Evolutionary conservation across 129 eudicot genomes (phyloP).

Genomic region (Pseudognaphalium luteoalbum): DNA sequence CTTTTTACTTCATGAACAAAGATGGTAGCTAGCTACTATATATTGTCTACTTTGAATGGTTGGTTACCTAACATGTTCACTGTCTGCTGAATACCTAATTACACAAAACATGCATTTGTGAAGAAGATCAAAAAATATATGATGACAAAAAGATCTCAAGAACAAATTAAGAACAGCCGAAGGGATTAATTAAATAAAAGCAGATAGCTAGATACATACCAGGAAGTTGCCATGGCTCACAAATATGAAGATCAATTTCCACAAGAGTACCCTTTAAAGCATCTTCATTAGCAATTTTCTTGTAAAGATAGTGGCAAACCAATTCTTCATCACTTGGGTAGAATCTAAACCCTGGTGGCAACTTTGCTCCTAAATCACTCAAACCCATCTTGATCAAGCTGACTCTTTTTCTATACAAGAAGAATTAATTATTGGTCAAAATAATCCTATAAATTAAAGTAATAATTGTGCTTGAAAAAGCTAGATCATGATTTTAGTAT

Average conservation of each 20-base stretch:
- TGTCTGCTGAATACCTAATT: constrained; percentile 8
- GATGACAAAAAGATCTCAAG: constrained; percentile 10
- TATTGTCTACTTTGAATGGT: neutral
- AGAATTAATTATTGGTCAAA: constrained; percentile 31
- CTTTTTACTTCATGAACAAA: neutral
- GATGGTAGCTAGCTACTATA: neutral
- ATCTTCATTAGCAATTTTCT: constrained; percentile 72
- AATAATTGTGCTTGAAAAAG: constrained; percentile 30
- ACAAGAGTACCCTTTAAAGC: constrained; percentile 62
- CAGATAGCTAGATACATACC: constrained; percentile 43
- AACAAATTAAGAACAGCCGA: neutral
- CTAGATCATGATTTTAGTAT: constrained; percentile 24
- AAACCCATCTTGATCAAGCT: constrained; percentile 53
- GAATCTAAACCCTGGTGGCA: constrained; percentile 96
- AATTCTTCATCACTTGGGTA: constrained; percentile 92
- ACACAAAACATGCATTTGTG: constrained; percentile 19
- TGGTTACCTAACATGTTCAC: constrained; percentile 12
- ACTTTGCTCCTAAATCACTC: constrained; percentile 73
- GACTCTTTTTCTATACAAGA: constrained; percentile 14
- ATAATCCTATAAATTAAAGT: constrained; percentile 18
- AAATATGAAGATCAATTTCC: constrained; percentile 86
- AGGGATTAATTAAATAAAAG: neutral
- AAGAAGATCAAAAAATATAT: constrained; percentile 11
- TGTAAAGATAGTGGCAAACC: constrained; percentile 87
- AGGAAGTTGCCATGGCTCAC: constrained; percentile 99